Evolutionary conservation across 2,329 filamentous ascomycete species (phyloP), one percentile per base, ranked within the genome.

Genomic region (Macroventuria anomochaeta): DNA sequence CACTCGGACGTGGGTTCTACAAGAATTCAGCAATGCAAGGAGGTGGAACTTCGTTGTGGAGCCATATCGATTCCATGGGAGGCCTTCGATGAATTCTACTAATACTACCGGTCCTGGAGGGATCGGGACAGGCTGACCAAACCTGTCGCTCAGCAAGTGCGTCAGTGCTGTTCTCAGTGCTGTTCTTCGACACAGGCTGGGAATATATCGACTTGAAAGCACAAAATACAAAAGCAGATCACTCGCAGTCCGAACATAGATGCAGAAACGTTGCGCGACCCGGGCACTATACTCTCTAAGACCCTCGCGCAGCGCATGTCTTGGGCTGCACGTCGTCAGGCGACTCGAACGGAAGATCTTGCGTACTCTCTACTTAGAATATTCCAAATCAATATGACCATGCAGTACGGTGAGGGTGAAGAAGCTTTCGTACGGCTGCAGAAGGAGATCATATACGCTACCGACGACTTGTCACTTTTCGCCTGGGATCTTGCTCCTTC

Each of bases 361-460:
- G 61, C 58, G 12, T 64, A 63, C 26, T 57, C 44, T 2, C 40
- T 64, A 2, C 48, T 63, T n/a, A 61, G 61, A 1, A 56, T 63
- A 12, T 63, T 63, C 36, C 38, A 55, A 5, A 51, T 61, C 33
- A 49, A 58, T 23, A 53, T 61, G 47, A 44, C 58, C 3, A 36
- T 58, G 31, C 39, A 58, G 11, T 60, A 60, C 42, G 55, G 54
- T 1, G 57, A 60, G 49, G 60, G 62, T 7, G 29, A 46, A 13
- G 37, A 33, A 21, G 57, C 57, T 6, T 60, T 58, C 18, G 20
- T 52, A 10, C 26, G 57, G 36, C 36, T 58, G 4, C 54, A 60
- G 29, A 11, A 38, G 15, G 57, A 55, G 18, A 58, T 60, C 12
- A 23, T 40, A 15, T 41, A 41, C 20, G 20, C 26, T 2, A 41